Conservation (phyloP, 2,329 filamentous ascomycete species). For the Sclerotinia nivalis region DNA sequence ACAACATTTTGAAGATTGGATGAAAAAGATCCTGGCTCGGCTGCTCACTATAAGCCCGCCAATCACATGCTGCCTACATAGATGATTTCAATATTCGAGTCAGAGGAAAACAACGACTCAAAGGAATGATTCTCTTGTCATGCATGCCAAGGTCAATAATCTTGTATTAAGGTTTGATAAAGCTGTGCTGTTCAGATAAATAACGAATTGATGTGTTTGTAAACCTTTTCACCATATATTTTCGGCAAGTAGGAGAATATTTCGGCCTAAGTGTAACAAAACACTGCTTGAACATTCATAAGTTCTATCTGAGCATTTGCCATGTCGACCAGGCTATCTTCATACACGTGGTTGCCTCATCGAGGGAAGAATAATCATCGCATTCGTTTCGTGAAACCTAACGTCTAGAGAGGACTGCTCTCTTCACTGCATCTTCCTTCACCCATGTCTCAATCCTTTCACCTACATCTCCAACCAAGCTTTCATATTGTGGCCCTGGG, state of each 20-base stretch:
- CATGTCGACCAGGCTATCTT: neutral
- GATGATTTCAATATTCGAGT: neutral
- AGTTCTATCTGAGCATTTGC: neutral
- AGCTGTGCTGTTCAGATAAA: neutral
- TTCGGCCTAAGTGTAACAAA: conserved; percentile 15
- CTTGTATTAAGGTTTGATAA: neutral
- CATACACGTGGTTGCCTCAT: neutral
- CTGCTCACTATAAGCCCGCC: conserved; percentile 1
- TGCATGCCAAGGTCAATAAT: neutral
- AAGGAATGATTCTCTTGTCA: neutral
- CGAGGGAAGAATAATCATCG: neutral
- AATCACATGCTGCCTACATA: neutral
- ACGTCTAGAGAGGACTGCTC: conserved; percentile 29
- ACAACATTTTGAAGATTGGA: neutral
- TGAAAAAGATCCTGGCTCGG: neutral
- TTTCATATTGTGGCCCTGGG: conserved; percentile 70
- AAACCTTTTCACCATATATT: neutral
- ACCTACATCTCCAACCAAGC: conserved; percentile 73
- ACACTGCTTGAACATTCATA: neutral
- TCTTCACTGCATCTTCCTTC: conserved; percentile 53
- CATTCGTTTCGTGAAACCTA: neutral
- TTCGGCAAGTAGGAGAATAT: conserved; percentile 5
- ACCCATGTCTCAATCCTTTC: conserved; percentile 69
- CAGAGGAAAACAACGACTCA: neutral
- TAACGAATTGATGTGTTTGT: neutral